A percentile compares a stretch with the other conserved stretches of the same genome.
These are phyloP conservation scores for Phytophthora europaea DNA, from an alignment of 352 stramenopile species.

Conservation along the genomic window DNA sequence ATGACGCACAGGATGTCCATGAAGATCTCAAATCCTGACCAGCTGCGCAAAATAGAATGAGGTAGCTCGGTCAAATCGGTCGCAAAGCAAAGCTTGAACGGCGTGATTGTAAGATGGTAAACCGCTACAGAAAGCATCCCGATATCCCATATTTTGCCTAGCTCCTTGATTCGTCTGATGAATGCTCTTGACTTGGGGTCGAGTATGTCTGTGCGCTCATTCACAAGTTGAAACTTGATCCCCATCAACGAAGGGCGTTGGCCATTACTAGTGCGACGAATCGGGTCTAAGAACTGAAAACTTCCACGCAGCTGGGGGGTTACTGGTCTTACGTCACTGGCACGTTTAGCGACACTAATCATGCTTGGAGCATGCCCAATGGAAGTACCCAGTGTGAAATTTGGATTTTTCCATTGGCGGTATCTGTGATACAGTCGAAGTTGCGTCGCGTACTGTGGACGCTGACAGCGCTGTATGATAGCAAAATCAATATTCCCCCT, in stretches of 20 bases:
- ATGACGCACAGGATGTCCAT: conserved; percentile 59
- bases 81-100: conserved; percentile 71
- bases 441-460: conserved; percentile 59
- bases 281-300: conserved; percentile 18
- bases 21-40: conserved; percentile 63
- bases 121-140: conserved; percentile 54
- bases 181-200: conserved; percentile 48
- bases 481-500: conserved; percentile 60
- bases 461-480: conserved; percentile 68
- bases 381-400: not conserved
- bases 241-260: conserved; percentile 11
- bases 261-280: conserved; percentile 15
- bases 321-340: not conserved
- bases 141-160: conserved; percentile 63
- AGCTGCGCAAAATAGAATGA: conserved; percentile 32
- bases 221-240: conserved; percentile 20
- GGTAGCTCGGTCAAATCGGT: conserved; percentile 50
- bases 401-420: conserved; percentile 39
- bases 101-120: conserved; percentile 55
- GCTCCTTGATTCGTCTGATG: conserved; percentile 44
- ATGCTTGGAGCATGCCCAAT: not conserved
- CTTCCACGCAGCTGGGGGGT: conserved; percentile 17
- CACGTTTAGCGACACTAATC: not conserved
- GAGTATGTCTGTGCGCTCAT: conserved; percentile 19
- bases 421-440: conserved; percentile 61